Base-by-base conservation (phyloP, 805 yeast genomes). In the Metschnikowia lachancei region DNA sequence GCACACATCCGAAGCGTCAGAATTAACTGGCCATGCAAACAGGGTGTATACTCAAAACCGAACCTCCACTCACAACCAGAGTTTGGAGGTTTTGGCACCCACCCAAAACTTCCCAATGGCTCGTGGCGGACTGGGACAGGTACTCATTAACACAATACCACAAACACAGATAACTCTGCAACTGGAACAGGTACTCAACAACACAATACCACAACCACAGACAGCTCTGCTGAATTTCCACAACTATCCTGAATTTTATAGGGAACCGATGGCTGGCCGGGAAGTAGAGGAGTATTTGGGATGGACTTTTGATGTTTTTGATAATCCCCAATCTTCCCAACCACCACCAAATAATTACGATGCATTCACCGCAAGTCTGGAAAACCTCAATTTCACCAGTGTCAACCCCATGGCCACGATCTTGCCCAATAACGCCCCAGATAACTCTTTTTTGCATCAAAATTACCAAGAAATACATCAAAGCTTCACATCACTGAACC, bases 291-390 rank as follows among this genome's bases (percentile, higher is more conserved):
- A 19, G 35, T 17, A 34, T 12, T 35, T 38, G n/a, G 46, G 38
- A 7, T 43, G 46, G 46, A 36, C 35, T 22, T 32, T 43, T 9
- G 46, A 38, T 33, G 38, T 43, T 32, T 43, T 37, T 24, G 46
- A 37, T 10, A 32, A 20, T 19, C 17, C 41, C 8, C 31, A 28
- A 20, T 3, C 9, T 3, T 12, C 12, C 10, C 31, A 16, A 22
- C 16, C n/a, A 13, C 3, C 14, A 17, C 29, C 13, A 2, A 16
- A 29, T 29, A 26, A n/a, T 12, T 29, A 30, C 4, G 16, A 36
- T 10, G 16, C 34, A 3, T 12, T 30, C 18, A 20, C 46, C 6
- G 46, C 32, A 5, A 36, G 30, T 17, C 36, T 41, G 3, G 36
- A 31, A 13, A 31, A 31, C 12, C 28, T 36, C 12, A 17, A 36